These are phyloP conservation scores for Gossypium gossypioides DNA, from an alignment of 441 rosid genomes.

Conservation along the genomic window DNA sequence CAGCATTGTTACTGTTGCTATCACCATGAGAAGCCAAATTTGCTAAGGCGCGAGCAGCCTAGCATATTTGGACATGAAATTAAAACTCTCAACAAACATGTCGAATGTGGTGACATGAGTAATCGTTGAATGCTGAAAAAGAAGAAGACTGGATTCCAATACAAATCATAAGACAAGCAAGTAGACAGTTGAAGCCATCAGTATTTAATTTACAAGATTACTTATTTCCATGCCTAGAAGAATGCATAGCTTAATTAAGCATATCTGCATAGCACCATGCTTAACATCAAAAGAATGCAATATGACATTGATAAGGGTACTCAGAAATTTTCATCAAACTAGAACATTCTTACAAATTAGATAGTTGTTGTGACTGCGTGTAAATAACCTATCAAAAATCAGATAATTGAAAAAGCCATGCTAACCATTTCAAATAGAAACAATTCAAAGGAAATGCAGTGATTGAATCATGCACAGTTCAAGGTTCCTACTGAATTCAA, in stretches of 20 bases:
- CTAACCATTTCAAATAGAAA: not conserved
- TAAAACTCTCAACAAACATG: conserved; percentile 11
- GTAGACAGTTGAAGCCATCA: conserved; percentile 1
- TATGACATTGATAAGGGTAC: not conserved
- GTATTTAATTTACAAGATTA: not conserved
- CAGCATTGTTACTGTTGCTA: conserved; percentile 85
- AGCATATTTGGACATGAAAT: conserved; percentile 6
- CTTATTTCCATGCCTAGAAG: not conserved
- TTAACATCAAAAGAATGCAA: not conserved
- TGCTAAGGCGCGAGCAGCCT: conserved; percentile 99
- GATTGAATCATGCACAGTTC: not conserved
- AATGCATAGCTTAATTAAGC: not conserved
- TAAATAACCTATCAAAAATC: not conserved
- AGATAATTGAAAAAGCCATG: not conserved
- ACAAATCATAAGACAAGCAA: not conserved
- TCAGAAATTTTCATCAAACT: not conserved
- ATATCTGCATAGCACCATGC: not conserved
- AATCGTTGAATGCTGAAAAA: not conserved
- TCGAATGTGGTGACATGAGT: not conserved
- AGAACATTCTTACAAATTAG: not conserved
- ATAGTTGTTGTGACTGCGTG: not conserved
- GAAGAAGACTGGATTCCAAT: not conserved
- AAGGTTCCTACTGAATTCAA: not conserved
- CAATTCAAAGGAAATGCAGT: not conserved
- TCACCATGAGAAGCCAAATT: conserved; percentile 99